A percentile compares a stretch with the other conserved stretches of the same genome.
Evolutionary conservation across 176 grass and related monocot genomes (phyloP).

Genomic region (Luzula sylvatica): DNA sequence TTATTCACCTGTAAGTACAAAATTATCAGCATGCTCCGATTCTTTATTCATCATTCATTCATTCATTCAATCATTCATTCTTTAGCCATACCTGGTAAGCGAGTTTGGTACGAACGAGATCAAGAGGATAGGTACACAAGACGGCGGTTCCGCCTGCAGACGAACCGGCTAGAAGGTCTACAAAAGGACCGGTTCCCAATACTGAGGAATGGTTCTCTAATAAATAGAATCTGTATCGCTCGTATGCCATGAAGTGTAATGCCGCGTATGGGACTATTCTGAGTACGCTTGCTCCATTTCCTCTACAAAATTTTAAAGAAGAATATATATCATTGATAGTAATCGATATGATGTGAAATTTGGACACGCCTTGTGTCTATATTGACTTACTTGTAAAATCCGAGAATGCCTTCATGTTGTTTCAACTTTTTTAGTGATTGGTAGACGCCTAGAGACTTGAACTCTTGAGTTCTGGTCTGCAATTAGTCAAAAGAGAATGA

Average conservation of each 20-base stretch:
- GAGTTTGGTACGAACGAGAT: constrained; percentile 89
- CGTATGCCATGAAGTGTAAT: constrained; percentile 93
- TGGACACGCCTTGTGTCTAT: not conserved
- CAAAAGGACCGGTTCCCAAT: constrained; percentile 57
- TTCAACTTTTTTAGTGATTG: constrained; percentile 67
- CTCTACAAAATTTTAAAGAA: constrained; percentile 36
- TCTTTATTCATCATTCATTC: no score
- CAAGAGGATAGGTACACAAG: constrained; percentile 88
- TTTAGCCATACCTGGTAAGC: constrained; percentile 63
- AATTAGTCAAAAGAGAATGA: constrained; percentile 19
- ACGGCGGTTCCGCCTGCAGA: constrained; percentile 88
- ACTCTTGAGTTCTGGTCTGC: constrained; percentile 80
- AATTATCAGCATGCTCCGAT: no score
- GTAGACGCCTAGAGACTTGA: constrained; percentile 65
- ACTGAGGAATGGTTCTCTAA: constrained; percentile 63
- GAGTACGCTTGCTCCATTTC: constrained; percentile 93
- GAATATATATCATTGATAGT: constrained; percentile 14
- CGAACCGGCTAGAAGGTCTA: constrained; percentile 90
- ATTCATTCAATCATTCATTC: not conserved
- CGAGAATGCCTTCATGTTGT: constrained; percentile 68
- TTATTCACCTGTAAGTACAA: no score
- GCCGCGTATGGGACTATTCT: constrained; percentile 93
- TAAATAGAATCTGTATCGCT: constrained; percentile 80
- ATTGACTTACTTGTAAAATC: constrained; percentile 75
- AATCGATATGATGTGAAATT: not conserved